Percentiles rank a stretch among this genome's conserved stretches.
phyloP scores from a whole-genome alignment of 257 asterid species.

The Henckelia pumila region DNA sequence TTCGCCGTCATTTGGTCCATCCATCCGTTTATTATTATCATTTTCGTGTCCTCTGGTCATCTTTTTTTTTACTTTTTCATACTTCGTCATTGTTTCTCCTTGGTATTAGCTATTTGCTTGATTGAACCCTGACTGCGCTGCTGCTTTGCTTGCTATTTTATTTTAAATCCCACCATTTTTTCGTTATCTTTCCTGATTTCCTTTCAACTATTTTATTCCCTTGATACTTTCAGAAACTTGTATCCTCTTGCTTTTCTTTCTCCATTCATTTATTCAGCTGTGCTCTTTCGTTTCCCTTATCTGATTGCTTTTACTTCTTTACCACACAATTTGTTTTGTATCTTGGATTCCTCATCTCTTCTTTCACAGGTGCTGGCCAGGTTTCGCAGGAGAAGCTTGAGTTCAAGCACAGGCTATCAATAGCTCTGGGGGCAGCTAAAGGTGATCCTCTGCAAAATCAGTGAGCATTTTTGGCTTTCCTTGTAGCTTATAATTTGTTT shows the following conservation, averaged over 20 bases:
- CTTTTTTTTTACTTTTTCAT: not conserved
- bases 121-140: not conserved
- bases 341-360: conserved; percentile 16
- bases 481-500: conserved; percentile 55
- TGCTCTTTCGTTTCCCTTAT: conserved; percentile 11
- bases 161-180: too few relatives aligned
- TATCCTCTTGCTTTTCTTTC: conserved; percentile 8
- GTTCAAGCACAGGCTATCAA: conserved; percentile 91
- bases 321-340: not conserved
- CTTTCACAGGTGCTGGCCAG: conserved; percentile 72
- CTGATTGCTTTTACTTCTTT: conserved; percentile 18
- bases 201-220: conserved; percentile 17
- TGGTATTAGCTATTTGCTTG: not conserved
- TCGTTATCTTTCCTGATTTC: conserved; percentile 11
- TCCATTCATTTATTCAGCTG: not conserved
- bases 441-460: conserved; percentile 97
- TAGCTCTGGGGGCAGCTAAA: conserved; percentile 98
- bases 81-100: not conserved
- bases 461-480: conserved; percentile 93
- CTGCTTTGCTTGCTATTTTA: not conserved
- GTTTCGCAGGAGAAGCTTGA: conserved; percentile 83
- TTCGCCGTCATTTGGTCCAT: not conserved
- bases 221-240: conserved; percentile 8
- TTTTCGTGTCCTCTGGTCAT: too few relatives aligned
- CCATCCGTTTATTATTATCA: not conserved